Evolutionary conservation across 352 stramenopile species (phyloP).

Genomic region (Aphanomyces invadans): DNA sequence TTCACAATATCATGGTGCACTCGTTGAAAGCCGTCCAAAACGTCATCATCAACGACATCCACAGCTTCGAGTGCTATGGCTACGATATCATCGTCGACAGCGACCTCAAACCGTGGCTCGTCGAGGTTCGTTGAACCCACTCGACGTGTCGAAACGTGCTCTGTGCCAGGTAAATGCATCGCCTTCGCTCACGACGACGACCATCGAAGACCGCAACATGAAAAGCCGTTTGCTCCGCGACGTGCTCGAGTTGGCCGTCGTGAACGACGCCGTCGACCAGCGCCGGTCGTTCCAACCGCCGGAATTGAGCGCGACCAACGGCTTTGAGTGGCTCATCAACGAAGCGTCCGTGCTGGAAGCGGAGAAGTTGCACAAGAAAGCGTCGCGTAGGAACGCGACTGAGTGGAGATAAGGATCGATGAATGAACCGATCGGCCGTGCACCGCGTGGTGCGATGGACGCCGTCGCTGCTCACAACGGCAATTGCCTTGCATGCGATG

Average conservation of each 20-base stretch:
- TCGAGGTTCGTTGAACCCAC: conserved; percentile 67
- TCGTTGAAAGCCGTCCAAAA: conserved; percentile 81
- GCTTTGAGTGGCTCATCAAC: conserved; percentile 68
- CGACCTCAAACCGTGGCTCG: conserved; percentile 88
- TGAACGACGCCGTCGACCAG: conserved; percentile 40
- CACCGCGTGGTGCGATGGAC: too few species aligned
- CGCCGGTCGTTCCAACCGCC: conserved; percentile 36
- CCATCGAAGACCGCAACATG: conserved; percentile 66
- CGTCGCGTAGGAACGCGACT: conserved; percentile 33
- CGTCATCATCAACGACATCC: conserved; percentile 89
- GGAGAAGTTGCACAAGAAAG: conserved; percentile 47
- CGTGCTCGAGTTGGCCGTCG: conserved; percentile 56
- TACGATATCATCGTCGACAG: conserved; percentile 93
- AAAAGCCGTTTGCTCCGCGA: conserved; percentile 64
- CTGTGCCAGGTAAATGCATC: conserved; percentile 62
- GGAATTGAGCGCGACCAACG: conserved; percentile 45
- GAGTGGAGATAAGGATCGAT: conserved; percentile 42
- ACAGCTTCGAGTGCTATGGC: conserved; percentile 94
- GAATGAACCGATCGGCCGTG: too few species aligned
- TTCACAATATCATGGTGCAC: conserved; percentile 81
- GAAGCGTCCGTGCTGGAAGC: conserved; percentile 47
- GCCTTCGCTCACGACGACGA: conserved; percentile 63
- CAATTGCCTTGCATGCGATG: too few species aligned
- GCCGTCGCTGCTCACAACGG: too few species aligned
- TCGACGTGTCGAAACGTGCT: too few species aligned